phyloP scores from a whole-genome alignment of 768 basidiomycete genomes.

The Pleurotus pulmonarius region DNA sequence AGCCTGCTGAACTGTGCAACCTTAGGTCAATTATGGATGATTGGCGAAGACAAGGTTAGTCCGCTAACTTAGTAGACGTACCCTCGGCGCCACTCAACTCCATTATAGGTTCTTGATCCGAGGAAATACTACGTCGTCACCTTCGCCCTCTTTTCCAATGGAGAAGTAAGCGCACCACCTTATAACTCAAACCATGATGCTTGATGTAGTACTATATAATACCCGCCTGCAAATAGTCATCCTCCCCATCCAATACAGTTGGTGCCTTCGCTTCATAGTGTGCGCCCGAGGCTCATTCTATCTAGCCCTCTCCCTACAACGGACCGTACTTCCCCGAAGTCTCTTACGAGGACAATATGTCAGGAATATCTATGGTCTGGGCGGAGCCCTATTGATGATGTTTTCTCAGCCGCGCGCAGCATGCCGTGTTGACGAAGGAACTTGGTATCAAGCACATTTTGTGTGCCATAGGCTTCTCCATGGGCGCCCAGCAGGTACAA shows the following conservation, averaged over 20 bases:
- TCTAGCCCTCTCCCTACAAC: conserved; percentile 49
- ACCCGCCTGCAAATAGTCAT: conserved; percentile 34
- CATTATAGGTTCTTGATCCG: conserved; percentile 42
- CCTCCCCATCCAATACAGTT: conserved; percentile 61
- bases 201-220: conserved; percentile 1
- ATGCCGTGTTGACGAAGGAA: conserved; percentile 45
- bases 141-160: conserved; percentile 55
- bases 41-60: conserved; percentile 46
- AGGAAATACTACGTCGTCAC: conserved; percentile 51
- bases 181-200: not conserved
- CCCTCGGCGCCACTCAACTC: no score
- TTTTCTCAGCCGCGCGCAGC: conserved; percentile 44
- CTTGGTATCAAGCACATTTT: conserved; percentile 41
- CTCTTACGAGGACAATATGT: conserved; percentile 60
- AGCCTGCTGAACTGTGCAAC: conserved; percentile 12
- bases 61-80: not conserved
- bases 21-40: conserved; percentile 41
- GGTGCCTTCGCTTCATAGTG: not conserved
- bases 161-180: conserved; percentile 37
- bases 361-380: conserved; percentile 9
- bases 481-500: conserved; percentile 51
- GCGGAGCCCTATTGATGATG: not conserved
- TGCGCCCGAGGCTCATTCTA: not conserved
- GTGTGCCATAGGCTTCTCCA: conserved; percentile 53
- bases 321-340: conserved; percentile 57